Conservation (phyloP, 805 yeast species). For the Lipomyces mesembrius region DNA sequence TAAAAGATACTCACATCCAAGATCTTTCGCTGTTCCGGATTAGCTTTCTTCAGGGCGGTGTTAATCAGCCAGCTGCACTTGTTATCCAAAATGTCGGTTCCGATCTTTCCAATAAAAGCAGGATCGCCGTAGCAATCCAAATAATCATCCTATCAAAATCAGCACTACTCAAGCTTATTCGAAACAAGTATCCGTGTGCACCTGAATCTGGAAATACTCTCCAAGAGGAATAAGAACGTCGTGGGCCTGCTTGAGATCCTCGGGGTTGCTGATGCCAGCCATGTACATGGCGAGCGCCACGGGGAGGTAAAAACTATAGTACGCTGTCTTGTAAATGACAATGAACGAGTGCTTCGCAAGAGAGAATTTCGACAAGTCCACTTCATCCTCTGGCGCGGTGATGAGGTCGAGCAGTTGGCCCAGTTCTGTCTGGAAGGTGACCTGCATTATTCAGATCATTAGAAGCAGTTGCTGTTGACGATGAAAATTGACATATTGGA, state of each 20-base stretch:
- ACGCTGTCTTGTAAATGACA: slow-evolving; percentile 96
- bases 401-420: slow-evolving; percentile 95
- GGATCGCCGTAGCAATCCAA: slow-evolving; percentile 98
- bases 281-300: slow-evolving; percentile 95
- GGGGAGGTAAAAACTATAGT: slow-evolving; percentile 94
- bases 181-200: background rate
- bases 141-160: slow-evolving; percentile 66
- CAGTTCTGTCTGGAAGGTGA: slow-evolving; percentile 94
- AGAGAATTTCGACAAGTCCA: slow-evolving; percentile 85
- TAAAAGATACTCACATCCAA: slow-evolving; percentile 59
- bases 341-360: slow-evolving; percentile 91
- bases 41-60: slow-evolving; percentile 80
- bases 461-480: background rate
- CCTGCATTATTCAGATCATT: slow-evolving; percentile 43
- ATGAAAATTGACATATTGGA: background rate
- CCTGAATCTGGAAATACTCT: slow-evolving; percentile 96
- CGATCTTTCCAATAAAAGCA: slow-evolving; percentile 95
- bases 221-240: slow-evolving; percentile 93
- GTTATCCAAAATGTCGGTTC: slow-evolving; percentile 97
- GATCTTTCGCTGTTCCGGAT: slow-evolving; percentile 77
- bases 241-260: slow-evolving; percentile 83
- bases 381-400: slow-evolving; percentile 96
- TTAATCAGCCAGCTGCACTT: slow-evolving; percentile 98
- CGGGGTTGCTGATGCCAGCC: slow-evolving; percentile 73
- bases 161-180: background rate